phyloP scores from a whole-genome alignment of 2,329 filamentous ascomycete species.

The Colletotrichum tropicicola region DNA sequence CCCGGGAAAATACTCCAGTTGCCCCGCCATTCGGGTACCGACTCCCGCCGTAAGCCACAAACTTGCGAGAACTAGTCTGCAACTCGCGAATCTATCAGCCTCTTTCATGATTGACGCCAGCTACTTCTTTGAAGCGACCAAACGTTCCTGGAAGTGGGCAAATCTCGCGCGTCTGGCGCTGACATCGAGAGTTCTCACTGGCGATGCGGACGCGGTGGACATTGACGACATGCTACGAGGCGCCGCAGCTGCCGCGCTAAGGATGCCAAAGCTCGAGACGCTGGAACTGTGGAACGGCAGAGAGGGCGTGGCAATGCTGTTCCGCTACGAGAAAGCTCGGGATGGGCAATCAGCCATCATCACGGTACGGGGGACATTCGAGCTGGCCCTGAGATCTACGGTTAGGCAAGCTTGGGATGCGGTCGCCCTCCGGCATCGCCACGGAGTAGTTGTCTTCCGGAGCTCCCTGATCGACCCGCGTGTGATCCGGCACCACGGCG shows the following conservation, averaged over 20 bases:
- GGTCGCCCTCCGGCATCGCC: constrained; percentile 33
- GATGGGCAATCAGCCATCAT: constrained; percentile 33
- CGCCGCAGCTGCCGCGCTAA: constrained; percentile 35
- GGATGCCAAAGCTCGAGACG: constrained; percentile 40
- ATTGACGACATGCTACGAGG: constrained; percentile 39
- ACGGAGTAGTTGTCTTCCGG: constrained; percentile 28
- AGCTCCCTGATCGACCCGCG: constrained; percentile 30
- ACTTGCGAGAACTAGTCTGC: constrained; percentile 40
- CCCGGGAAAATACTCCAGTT: constrained; percentile 28
- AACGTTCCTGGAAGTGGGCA: constrained; percentile 38
- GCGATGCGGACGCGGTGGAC: constrained; percentile 27
- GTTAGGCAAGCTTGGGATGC: constrained; percentile 35
- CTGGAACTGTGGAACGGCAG: constrained; percentile 45
- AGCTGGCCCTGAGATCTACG: constrained; percentile 28
- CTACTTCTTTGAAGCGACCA: constrained; percentile 39
- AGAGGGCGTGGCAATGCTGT: constrained; percentile 35
- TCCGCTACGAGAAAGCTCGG: constrained; percentile 34
- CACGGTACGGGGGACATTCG: constrained; percentile 35
- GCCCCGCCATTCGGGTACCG: constrained; percentile 34
- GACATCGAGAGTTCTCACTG: constrained; percentile 39
- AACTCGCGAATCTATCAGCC: constrained; percentile 39
- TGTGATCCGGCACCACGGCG: constrained; percentile 32
- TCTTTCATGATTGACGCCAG: constrained; percentile 43
- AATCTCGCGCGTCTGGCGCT: constrained; percentile 42
- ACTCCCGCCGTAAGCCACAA: constrained; percentile 36